Evolutionary conservation across 495 filamentous ascomycete genomes (phyloP).

Genomic region (Filosporella fistucella): DNA sequence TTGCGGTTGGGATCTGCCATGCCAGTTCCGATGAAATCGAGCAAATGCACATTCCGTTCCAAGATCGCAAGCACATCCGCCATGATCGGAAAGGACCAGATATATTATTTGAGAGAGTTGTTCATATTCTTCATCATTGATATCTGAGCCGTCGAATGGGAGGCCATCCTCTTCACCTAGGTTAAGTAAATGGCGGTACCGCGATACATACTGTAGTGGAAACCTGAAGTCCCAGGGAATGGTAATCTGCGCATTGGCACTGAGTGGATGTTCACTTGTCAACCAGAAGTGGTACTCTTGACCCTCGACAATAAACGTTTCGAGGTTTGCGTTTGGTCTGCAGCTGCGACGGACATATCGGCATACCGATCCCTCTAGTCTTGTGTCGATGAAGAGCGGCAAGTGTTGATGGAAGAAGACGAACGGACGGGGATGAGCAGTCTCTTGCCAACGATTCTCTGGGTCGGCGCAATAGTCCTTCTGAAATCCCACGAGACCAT

Average conservation of each 20-base stretch:
- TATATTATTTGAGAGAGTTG: conserved; percentile 52
- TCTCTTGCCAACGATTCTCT: conserved; percentile 67
- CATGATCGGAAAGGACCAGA: conserved; percentile 75
- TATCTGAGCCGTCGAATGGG: conserved; percentile 29
- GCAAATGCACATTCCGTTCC: conserved; percentile 62
- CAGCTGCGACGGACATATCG: conserved; percentile 88
- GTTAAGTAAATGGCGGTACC: conserved; percentile 43
- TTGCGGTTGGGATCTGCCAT: conserved; percentile 39
- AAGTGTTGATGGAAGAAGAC: conserved; percentile 79
- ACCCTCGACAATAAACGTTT: conserved; percentile 71
- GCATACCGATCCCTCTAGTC: conserved; percentile 74
- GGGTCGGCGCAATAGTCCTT: conserved; percentile 70
- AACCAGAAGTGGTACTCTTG: conserved; percentile 86
- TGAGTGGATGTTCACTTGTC: conserved; percentile 69
- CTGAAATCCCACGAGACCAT: conserved; percentile 77
- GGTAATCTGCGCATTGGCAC: conserved; percentile 49
- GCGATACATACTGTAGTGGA: conserved; percentile 34
- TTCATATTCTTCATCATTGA: conserved; percentile 47
- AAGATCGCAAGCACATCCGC: conserved; percentile 78
- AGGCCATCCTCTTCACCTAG: conserved; percentile 39
- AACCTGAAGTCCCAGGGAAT: conserved; percentile 52
- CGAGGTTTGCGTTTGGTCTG: conserved; percentile 74
- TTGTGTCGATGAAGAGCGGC: conserved; percentile 87
- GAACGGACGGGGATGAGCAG: conserved; percentile 77
- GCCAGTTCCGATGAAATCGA: conserved; percentile 65